A percentile compares a stretch with the other conserved stretches of the same genome.
These are phyloP conservation scores for Pythium utonaiense DNA, from an alignment of 352 stramenopile species.

Conservation along the genomic window DNA sequence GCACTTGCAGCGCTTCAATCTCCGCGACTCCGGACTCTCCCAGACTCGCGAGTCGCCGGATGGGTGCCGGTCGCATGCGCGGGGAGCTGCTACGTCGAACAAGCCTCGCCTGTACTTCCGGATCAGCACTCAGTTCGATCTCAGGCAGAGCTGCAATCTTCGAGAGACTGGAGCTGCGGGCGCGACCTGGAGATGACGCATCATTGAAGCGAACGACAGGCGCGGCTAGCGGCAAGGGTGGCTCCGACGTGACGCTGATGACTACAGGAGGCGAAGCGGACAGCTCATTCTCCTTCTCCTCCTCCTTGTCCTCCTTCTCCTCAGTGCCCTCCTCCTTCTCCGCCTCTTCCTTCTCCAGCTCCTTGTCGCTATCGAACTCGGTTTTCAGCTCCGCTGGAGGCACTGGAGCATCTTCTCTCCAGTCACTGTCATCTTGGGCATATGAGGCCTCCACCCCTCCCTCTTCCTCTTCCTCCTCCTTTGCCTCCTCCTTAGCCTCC, in stretches of 20 bases:
- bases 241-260: not conserved
- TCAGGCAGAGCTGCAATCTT: slow-evolving; percentile 3
- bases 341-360: not conserved
- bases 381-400: not conserved
- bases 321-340: not conserved
- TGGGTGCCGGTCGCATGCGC: not conserved
- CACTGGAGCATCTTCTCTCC: not conserved
- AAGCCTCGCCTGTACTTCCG: slow-evolving; percentile 13
- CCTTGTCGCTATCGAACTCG: too few species aligned
- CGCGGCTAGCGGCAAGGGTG: not conserved
- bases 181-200: not conserved
- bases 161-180: slow-evolving; percentile 15
- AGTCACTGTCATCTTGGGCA: not conserved
- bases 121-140: slow-evolving; percentile 14
- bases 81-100: slow-evolving; percentile 9
- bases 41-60: slow-evolving; percentile 30
- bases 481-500: not conserved
- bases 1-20: not conserved
- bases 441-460: not conserved
- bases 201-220: not conserved
- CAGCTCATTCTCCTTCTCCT: not conserved
- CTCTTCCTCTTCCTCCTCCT: not conserved
- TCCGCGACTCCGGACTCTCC: slow-evolving; percentile 21
- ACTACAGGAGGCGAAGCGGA: too few species aligned
- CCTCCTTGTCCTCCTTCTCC: too few species aligned